phyloP scores from a whole-genome alignment of 2,329 filamentous ascomycete genomes.

The Cladosporium oxysporum region DNA sequence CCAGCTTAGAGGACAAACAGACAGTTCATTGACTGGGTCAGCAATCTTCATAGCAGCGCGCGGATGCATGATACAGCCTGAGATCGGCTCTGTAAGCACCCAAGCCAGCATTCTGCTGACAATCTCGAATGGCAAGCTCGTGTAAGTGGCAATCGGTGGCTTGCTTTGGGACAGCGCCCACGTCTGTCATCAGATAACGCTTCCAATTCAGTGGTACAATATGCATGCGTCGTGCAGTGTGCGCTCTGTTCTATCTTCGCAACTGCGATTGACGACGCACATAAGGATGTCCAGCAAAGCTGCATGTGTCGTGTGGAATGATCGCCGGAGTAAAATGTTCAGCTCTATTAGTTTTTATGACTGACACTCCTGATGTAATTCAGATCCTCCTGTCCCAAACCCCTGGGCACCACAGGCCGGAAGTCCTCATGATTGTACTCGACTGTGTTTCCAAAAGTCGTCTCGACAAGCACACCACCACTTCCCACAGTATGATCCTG shows the following conservation, averaged over 20 bases:
- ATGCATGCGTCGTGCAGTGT: neutral
- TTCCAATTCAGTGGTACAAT: neutral
- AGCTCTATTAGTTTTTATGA: neutral
- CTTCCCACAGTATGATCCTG: neutral
- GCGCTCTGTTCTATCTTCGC: no score
- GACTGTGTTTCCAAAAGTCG: neutral
- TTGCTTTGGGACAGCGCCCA: neutral
- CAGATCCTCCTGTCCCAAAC: neutral
- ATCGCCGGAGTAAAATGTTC: neutral
- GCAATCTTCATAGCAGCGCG: neutral
- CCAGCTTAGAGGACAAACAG: neutral
- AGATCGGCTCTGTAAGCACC: neutral
- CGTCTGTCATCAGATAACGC: neutral
- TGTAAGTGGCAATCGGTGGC: neutral
- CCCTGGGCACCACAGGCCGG: neutral
- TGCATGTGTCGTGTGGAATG: neutral
- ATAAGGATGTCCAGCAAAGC: neutral
- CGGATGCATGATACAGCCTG: neutral
- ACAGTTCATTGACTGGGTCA: neutral
- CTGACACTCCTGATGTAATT: slow-evolving; percentile 8
- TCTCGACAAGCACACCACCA: neutral
- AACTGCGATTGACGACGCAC: neutral
- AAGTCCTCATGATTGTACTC: neutral
- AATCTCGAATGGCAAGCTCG: neutral
- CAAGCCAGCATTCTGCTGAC: neutral